Evolutionary conservation across 345 rosid genomes (phyloP), one percentile per base, ranked within the genome.

Genomic region (Xanthoceras sorbifolium): DNA sequence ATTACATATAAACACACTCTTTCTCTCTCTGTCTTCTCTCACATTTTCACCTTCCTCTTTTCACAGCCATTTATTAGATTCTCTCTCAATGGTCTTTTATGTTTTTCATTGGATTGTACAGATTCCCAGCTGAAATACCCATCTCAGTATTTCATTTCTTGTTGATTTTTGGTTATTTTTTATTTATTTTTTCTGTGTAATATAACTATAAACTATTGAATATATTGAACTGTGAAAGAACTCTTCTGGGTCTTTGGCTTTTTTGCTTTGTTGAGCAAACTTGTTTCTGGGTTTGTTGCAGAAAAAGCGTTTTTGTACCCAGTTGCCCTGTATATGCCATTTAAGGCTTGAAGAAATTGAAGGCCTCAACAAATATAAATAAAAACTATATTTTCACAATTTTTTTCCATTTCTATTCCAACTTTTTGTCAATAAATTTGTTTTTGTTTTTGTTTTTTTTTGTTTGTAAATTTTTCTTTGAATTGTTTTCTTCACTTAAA

Each of bases 51-150:
- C 79, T 81, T 72, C 86, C 69, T 71, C 77, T 73, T 81, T 84
- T 71, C 77, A 80, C 84, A 77, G 69, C 89, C 92, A 90, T 91
- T 93, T 84, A 83, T 87, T 81, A 89, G 92, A 87, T 90, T 89
- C 94, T 63, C 87, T 87, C 79, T 76, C 65, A 74, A 79, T 85
- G 82, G 40, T 67, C 77, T 78, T 82, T 84, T 78, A 85, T 79
- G 85, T 83, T 85, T 84, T 88, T 82, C 82, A 79, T 88, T 89
- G 84, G 87, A 86, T 87, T 85, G 87, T 81, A 76, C 75, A 87
- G 85, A 87, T 85, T 86, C 85, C 78, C 84, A 84, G 84, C 83
- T 87, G 73, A 79, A 76, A 83, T 78, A 82, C 87, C 85, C 68
- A 46, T 77, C 73, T 63, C 68, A 61, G 78, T 82, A 4, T 64